Evolutionary conservation across 2,329 filamentous ascomycete genomes (phyloP), one percentile per base, ranked within the genome.

Genomic region (Colletotrichum shisoi): DNA sequence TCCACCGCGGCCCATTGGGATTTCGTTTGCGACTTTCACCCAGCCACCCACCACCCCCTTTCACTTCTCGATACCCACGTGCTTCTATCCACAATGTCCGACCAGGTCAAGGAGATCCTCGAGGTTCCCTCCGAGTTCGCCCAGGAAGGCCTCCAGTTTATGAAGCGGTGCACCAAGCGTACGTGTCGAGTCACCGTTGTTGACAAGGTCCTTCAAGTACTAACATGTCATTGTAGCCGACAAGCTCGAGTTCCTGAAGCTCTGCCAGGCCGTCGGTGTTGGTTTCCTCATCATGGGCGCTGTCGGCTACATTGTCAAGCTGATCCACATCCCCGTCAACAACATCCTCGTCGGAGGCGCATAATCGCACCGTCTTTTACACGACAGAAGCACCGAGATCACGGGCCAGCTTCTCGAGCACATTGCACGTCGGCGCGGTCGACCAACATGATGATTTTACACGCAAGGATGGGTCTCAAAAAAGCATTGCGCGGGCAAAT

Each of bases 261-360:
- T 82, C 63, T 81, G 79, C 75, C 82, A 84, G 79, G 88, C 88
- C 69, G 88, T 91, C 69, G 89, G 88, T 66, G 84, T 89, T 70
- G 89, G 89, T 67, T 91, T 91, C 79, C 77, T 91, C 70, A 84
- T 90, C 78, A 90, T 90, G 88, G 88, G 88, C 70, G 86, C 87
- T 54, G 88, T 90, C 65, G 88, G 88, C 70, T 91, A 90, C 79
- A 78, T 91, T 70, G 87, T 91, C 75, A 90, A 91, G 83, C 83
- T 91, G 74, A 88, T 90, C 71, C 88, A 90, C 77, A 89, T 90
- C 56, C 88, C 88, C 70, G 84, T 91, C 70, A 90, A 90, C 84
- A 87, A 89, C 77, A 87, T 90, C 68, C 83, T 91, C 65, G 88
- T 91, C 71, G 87, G 87, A 68, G 87, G 85, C 77, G 87, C 87